phyloP scores from a whole-genome alignment of 2,329 filamentous ascomycete species.

The Colletotrichum ledebouriae region DNA sequence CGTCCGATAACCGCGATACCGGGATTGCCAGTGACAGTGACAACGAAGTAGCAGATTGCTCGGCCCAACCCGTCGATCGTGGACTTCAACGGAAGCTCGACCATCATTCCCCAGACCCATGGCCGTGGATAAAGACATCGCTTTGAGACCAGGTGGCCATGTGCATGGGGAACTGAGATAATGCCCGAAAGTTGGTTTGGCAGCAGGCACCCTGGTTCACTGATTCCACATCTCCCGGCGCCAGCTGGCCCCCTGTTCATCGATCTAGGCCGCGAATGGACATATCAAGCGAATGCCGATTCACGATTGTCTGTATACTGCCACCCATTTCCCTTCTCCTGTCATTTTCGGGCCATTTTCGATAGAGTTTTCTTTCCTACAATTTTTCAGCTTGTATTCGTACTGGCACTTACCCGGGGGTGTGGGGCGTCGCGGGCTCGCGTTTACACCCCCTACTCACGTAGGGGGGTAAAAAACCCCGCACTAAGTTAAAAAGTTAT shows the following conservation, averaged over 20 bases:
- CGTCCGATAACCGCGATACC: background rate
- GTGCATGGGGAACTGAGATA: no score
- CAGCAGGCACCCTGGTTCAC: background rate
- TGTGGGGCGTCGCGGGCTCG: no score
- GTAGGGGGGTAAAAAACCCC: no score
- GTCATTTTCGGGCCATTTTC: background rate
- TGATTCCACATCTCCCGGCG: background rate
- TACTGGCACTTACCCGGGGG: no score
- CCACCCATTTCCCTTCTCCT: background rate
- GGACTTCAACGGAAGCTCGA: no score
- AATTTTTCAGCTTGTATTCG: conserved; percentile 1
- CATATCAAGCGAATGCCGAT: conserved; percentile 28
- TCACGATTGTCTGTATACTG: background rate
- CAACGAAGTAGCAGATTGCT: background rate
- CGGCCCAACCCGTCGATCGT: no score
- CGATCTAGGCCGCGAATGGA: conserved; percentile 26
- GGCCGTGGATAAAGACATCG: no score
- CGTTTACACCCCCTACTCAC: no score
- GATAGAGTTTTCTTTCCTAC: background rate
- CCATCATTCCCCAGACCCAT: no score
- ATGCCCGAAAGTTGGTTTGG: background rate
- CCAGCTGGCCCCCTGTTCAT: background rate
- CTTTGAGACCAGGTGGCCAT: background rate
- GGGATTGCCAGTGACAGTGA: background rate
- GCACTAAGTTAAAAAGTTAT: no score